Evolutionary conservation across 2,329 filamentous ascomycete genomes (phyloP).

Genomic region (Fusarium aywerte): DNA sequence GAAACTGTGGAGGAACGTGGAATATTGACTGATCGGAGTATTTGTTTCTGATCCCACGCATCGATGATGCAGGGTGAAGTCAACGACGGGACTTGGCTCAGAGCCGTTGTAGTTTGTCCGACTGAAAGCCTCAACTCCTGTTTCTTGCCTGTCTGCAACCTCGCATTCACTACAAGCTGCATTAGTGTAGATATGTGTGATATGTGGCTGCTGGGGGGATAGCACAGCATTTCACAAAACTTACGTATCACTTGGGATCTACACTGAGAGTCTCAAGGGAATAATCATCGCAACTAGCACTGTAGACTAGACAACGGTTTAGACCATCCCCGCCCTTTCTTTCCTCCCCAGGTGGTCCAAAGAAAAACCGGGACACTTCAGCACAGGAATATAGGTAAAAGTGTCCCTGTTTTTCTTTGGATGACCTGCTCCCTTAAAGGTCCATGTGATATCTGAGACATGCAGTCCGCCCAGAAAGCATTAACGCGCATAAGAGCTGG

Average conservation of each 20-base stretch:
- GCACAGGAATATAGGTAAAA: no score
- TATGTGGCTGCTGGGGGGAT: conserved; percentile 10
- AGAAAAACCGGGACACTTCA: no score
- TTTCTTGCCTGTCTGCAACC: conserved; percentile 29
- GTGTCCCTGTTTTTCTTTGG: no score
- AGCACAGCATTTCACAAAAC: conserved; percentile 11
- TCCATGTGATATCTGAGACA: conserved; percentile 46
- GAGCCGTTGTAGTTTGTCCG: conserved; percentile 3
- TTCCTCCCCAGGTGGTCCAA: no score
- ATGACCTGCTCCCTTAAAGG: no score
- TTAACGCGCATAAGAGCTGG: conserved; percentile 13
- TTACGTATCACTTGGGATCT: conserved; percentile 38
- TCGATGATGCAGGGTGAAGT: conserved; percentile 28
- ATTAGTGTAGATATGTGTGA: conserved; percentile 23
- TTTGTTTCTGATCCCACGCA: conserved; percentile 25
- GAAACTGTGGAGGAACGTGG: conserved; percentile 39
- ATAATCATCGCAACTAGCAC: conserved; percentile 13
- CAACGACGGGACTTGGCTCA: conserved; percentile 13
- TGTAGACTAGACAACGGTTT: conserved; percentile 23
- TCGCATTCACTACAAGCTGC: conserved; percentile 22
- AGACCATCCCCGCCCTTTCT: conserved; percentile 20
- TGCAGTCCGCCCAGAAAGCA: conserved; percentile 36
- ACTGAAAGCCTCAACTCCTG: conserved; percentile 4
- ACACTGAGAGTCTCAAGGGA: conserved; percentile 31
- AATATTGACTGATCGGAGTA: conserved; percentile 19